Evolutionary conservation across 1,284 basidiomycete genomes (phyloP), one percentile per base, ranked within the genome.

Genomic region (Cutaneotrichosporon mucoides): DNA sequence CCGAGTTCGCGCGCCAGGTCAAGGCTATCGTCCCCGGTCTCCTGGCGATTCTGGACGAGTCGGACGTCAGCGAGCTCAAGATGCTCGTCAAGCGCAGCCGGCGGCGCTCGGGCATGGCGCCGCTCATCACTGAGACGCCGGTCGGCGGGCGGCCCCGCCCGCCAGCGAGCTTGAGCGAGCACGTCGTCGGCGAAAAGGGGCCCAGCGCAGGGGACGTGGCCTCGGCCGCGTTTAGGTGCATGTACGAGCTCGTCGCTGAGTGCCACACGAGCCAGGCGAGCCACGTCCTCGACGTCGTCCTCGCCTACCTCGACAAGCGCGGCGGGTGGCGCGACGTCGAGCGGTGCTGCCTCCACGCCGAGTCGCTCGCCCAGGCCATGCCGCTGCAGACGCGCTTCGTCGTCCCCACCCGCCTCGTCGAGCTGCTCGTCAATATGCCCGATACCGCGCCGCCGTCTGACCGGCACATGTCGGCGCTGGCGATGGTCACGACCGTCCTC

Each of bases 371-470:
- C 35, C 86, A 90, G 65, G 95, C 91, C 87, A 84, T 90, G 7
- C 88, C 88, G 67, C 89, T 94, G 61, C 92, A 95, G 73, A 95
- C 95, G 76, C 89, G 94, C 38, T 93, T 90, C 71, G 87, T 89
- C 15, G 85, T 97, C 3, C 91, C 94, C 9, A 89, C 88, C 2
- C 84, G 86, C 67, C 81, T 97, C 8, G 86, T 96, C 41, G 92
- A 97, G 71, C 83, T 85, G 35, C 83, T 97, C 6, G 81, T 87
- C 45, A 84, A 86, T 64, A 82, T 84, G 47, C 85, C 86, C 66
- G 90, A 92, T 61, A 73, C 81, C 2, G 69, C 81, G 1, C 72
- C 80, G 24, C 77, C 83, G 4, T 82, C 82, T 4, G 67, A 81
- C 15, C 82, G 87, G 69, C 88, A 90, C 57, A 81, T 79, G 54